Evolutionary conservation across 2,329 filamentous ascomycete species (phyloP).

Genomic region (Coleophoma cylindrospora): DNA sequence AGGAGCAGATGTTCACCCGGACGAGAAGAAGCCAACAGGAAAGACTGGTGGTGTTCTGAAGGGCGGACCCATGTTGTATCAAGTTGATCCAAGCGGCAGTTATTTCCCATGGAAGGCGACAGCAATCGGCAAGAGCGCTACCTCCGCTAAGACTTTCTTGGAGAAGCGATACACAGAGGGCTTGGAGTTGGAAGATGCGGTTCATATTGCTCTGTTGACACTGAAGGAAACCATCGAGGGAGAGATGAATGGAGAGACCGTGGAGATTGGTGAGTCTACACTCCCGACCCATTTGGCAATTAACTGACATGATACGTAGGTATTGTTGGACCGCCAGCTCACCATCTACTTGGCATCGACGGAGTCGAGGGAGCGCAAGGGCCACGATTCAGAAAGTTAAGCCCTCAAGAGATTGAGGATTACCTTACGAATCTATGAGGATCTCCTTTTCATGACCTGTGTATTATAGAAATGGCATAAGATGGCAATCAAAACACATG

Average conservation of each 20-base stretch:
- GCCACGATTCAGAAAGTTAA: constrained; percentile 89
- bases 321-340: constrained; percentile 90
- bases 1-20: constrained; percentile 48
- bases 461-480: constrained; percentile 31
- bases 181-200: constrained; percentile 93
- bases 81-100: constrained; percentile 97
- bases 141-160: constrained; percentile 96
- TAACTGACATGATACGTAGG: constrained; percentile 44
- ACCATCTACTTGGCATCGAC: constrained; percentile 88
- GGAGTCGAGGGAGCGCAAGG: constrained; percentile 81
- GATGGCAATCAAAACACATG: constrained; percentile 22
- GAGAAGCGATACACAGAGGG: constrained; percentile 99
- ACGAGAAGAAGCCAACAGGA: constrained; percentile 68
- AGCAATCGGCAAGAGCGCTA: constrained; percentile 97
- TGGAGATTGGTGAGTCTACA: constrained; percentile 77
- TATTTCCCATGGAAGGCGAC: constrained; percentile 99
- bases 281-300: neutral
- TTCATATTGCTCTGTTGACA: constrained; percentile 95
- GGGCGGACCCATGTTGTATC: constrained; percentile 94
- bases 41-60: constrained; percentile 96
- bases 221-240: constrained; percentile 99
- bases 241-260: constrained; percentile 98
- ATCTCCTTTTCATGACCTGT: constrained; percentile 16
- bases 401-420: constrained; percentile 97
- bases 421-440: constrained; percentile 91